Base-by-base conservation (phyloP, 352 stramenopile species). In the Pelagophyceae sp. region DNA sequence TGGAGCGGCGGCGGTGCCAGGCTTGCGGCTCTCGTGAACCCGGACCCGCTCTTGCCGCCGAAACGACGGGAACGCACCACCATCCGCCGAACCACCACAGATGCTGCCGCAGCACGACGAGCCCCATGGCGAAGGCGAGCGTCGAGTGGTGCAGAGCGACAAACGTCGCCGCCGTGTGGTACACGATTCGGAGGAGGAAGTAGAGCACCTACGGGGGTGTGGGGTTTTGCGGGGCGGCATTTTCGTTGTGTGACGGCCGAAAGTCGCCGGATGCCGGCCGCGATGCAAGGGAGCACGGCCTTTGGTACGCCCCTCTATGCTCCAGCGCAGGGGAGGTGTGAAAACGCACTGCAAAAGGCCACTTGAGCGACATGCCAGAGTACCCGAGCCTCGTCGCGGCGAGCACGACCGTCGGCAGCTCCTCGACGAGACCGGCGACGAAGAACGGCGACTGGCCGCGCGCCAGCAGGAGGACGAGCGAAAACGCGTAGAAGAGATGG, bases 71-170 rank as follows among this genome's bases (percentile, higher is more conserved):
- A n/a, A n/a, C n/a, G n/a, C n/a, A n/a, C 67, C 67, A 74, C 67
- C 67, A 74, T 11, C 35, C 67, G 17, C 5, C 67, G 38, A 74
- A 58, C 67, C 67, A 74, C 67, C 67, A 74, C 35, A 74, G 17
- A 27, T 74, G 67, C 23, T 51, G 33, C 15, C 67, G 11, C 35
- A 74, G 38, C 1, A 74, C 31, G 35, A 74, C 67, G 20, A 74
- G 29, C 6, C 67, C 67, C 5, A 74, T 20, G 5, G 27, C 33
- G 27, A 74, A 74, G 5, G 35, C 67, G 35, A 74, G 38, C 35
- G 27, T 51, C 35, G 67, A 74, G 67, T 58, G n/a, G 1, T 31
- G 23, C 67, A 74, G 33, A 2, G 38, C 31, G 23, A 60, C 67
- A 31, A 74, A 74, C 2, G 33, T 54, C 67, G 67, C 67, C 5